Base-by-base conservation (phyloP, 345 rosid species). In the Acer saccharum region DNA sequence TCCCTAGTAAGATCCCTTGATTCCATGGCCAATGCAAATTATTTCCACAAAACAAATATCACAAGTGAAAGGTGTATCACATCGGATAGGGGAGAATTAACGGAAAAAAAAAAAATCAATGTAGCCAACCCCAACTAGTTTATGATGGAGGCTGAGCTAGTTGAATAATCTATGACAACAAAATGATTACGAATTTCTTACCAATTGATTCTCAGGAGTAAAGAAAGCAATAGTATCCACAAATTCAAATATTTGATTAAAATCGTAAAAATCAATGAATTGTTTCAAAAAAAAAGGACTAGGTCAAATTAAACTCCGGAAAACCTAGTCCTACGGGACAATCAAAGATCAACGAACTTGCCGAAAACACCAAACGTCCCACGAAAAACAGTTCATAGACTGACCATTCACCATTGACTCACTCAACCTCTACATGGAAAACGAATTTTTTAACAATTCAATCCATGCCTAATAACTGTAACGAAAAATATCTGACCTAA, bases 81-180 rank as follows among this genome's bases (percentile, higher is more conserved):
- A 65, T 43, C 1, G 0, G 9, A 43, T 21, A 12, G n/a, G 72
- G 72, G 10, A 70, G 2, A 25, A 69, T 27, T 5, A 8, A 20
- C 35, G 10, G 9, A 20, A n/a, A 35, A 55, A 10, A 43, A 43
- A 35, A 4, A 7, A 6, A 55, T 20, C 14, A 20, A 57, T n/a
- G 32, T 32, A 54, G 75, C 64, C 65, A 55, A 72, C 65, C 41
- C 64, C 32, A 39, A 74, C 61, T 25, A 63, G 29, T 63, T 74
- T 25, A 46, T 18, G 10, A 44, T 44, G 17, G 68, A 63, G 23
- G 43, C 58, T 4, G 43, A 21, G 21, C 61, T 16, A 73, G 41
- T 41, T 43, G 35, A 43, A 11, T 16, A 3, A 25, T 44, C 16
- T 17, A 43, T 18, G 25, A 74, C 58, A 63, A 48, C 61, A 16